Evolutionary conservation across 805 yeast genomes (phyloP).

Genomic region (Kurtzmaniella cleridarum): DNA sequence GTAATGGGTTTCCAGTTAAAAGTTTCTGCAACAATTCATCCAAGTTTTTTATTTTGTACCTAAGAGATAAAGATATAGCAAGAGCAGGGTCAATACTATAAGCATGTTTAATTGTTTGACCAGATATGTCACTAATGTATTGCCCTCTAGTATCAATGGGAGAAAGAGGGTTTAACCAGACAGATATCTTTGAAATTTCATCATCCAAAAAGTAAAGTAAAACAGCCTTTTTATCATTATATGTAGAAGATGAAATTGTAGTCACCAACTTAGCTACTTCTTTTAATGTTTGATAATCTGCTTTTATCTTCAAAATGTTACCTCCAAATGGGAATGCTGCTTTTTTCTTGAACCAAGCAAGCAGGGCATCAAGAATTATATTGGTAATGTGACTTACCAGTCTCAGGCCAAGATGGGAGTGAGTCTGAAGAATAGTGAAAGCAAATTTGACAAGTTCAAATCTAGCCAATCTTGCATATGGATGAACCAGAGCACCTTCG

Average conservation of each 20-base stretch:
- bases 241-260: conserved; percentile 17
- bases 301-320: conserved; percentile 62
- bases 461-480: conserved; percentile 69
- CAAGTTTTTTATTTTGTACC: conserved; percentile 45
- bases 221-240: conserved; percentile 48
- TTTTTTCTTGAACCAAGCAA: conserved; percentile 71
- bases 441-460: conserved; percentile 71
- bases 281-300: conserved; percentile 58
- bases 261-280: conserved; percentile 39
- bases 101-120: conserved; percentile 47
- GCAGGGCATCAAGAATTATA: conserved; percentile 56
- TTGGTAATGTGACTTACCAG: conserved; percentile 41
- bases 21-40: conserved; percentile 38
- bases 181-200: conserved; percentile 65
- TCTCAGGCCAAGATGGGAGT: conserved; percentile 45
- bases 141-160: conserved; percentile 37
- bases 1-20: conserved; percentile 52
- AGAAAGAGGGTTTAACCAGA: conserved; percentile 73
- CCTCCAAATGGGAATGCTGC: conserved; percentile 80
- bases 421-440: conserved; percentile 56
- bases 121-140: conserved; percentile 28
- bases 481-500: conserved; percentile 67
- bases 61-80: conserved; percentile 63
- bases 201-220: conserved; percentile 62
- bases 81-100: conserved; percentile 64